Base-by-base conservation (phyloP, 75 land plant genomes). In the Pseudotsuga menziesii region DNA sequence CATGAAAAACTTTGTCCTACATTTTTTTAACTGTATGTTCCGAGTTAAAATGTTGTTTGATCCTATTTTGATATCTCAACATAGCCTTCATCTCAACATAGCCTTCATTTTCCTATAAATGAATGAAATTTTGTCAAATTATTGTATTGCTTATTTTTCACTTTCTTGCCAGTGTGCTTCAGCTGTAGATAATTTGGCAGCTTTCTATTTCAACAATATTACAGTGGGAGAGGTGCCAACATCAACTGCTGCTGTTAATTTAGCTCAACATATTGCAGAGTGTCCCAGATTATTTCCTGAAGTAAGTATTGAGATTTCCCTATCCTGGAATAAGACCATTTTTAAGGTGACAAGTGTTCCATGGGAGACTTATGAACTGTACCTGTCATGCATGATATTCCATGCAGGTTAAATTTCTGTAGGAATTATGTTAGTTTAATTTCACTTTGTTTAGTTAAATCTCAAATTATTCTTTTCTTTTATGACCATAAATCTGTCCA, bases 201-300 rank as follows among this genome's bases (percentile, higher is more conserved):
- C 90, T 55, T 96, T 77, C 83, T 96, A 96, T 74, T 96, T 96
- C 90, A 94, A 91, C 78, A 88, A 96, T 70, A 87, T 96, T n/a
- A 94, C 91, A 54, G 63, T 80, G 63, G 97, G 89, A 17, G 98
- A 96, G 75, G 80, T 80, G 13, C 91, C 94, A 22, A 82, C 89
- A 13, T 79, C 89, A 23, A 85, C 85, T 48, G 85, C 88, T 85
- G 89, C 97, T 35, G 55, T 93, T 19, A 91, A 90, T 44, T 85
- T 93, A 74, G 92, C 94, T 14, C 81, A 89, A 29, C 98, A 91
- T 75, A 78, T 96, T 81, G 90, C 85, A 60, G 98, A 96, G 17
- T 89, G 94, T 60, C 97, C 98, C n/a, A 88, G 25, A 26, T 77
- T 96, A 35, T 88, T 96, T 77, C 91, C 97, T 35, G 93, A 91